Evolutionary conservation across 202 grass and related monocot genomes (phyloP), one percentile per base, ranked within the genome.

Genomic region (Schoenoplectus tabernaemontani): DNA sequence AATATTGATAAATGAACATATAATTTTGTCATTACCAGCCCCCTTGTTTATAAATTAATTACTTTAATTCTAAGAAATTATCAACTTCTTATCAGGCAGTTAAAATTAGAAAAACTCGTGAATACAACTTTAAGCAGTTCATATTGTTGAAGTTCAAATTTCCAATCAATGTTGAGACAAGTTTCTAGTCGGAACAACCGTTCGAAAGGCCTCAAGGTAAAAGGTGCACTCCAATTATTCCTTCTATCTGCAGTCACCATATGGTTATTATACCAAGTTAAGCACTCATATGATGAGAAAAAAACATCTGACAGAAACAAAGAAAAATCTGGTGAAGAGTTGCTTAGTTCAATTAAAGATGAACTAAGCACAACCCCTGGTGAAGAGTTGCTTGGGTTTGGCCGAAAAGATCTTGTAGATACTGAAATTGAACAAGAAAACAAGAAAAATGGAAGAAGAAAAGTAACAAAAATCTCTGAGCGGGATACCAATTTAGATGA

Each of bases 261-360:
- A 83, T 99, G 96, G 92, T 83, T 99, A 79, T 79, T 99, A 22
- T 96, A 93, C 85, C 96, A 99, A 89, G 83, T 91, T 57, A 91
- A 90, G 78, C 87, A 90, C 84, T 89, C 92, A 3, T 92, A 93
- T 43, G 90, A 91, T 57, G 87, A 95, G 87, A 95, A 86, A 82
- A 15, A 56, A n/a, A 19, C 43, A 0, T 93, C 88, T 41, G 85
- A 44, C 8, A 82, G 86, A 78, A 84, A 72, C 7, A 86, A 90
- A 39, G 13, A 15, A 17, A 42, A 56, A 76, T 51, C 59, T 51
- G 48, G 48, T 13, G 17, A 51, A 51, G 48, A 51, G 48, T 51
- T 51, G 33, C 23, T 53, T 50, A 80, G 59, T 64, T 63, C 78
- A 33, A 60, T 80, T 19, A 80, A 73, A 50, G 16, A 57, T 64